Conservation (phyloP, 345 rosid genomes). For the Arabis hirsuta region DNA sequence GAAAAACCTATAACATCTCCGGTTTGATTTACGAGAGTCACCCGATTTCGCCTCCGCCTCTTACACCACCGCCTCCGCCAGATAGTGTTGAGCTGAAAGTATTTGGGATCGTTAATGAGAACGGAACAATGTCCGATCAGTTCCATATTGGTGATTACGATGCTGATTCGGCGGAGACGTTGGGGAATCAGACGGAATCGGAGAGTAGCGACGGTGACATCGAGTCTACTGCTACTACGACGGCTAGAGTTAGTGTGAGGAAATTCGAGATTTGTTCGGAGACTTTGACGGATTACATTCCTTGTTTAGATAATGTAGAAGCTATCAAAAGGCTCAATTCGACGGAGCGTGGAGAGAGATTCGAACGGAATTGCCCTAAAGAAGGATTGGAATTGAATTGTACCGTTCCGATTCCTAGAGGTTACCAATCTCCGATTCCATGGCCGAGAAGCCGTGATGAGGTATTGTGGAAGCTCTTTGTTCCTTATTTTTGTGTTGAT, state of each 20-base stretch:
- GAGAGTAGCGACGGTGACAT: constrained; percentile 32
- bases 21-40: constrained; percentile 44
- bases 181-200: constrained; percentile 53
- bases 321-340: constrained; percentile 67
- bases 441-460: constrained; percentile 98
- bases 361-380: constrained; percentile 85
- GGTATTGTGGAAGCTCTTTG: constrained; percentile 49
- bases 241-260: constrained; percentile 44
- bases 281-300: constrained; percentile 79
- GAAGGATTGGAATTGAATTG: constrained; percentile 72
- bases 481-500: background rate
- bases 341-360: constrained; percentile 78
- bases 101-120: constrained; percentile 77
- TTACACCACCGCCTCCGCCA: constrained; percentile 49
- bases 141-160: constrained; percentile 86
- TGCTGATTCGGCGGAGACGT: constrained; percentile 57
- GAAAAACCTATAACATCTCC: constrained; percentile 54
- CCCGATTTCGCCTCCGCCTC: constrained; percentile 26
- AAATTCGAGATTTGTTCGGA: constrained; percentile 58
- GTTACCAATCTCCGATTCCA: constrained; percentile 71
- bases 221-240: constrained; percentile 12
- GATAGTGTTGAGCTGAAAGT: constrained; percentile 47
- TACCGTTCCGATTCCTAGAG: constrained; percentile 74
- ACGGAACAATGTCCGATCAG: constrained; percentile 81
- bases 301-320: constrained; percentile 84